Evolutionary conservation across 2,329 filamentous ascomycete species (phyloP).

Genomic region (Pseudocercospora cruenta): DNA sequence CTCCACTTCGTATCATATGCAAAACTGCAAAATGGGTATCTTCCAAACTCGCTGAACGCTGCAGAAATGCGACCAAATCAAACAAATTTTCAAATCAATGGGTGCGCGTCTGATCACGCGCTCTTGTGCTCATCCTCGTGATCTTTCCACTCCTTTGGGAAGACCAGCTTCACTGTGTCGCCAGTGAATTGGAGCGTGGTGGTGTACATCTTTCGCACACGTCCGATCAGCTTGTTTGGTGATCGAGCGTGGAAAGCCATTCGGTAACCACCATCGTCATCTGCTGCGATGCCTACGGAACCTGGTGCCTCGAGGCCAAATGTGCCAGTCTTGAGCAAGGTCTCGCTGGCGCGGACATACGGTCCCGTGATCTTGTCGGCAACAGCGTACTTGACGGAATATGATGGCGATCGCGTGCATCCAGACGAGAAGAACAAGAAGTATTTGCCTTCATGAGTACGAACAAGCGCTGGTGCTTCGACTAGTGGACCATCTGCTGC

Average conservation of each 20-base stretch:
- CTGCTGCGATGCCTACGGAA: slow-evolving; percentile 32
- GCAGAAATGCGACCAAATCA: background rate
- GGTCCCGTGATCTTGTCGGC: slow-evolving; percentile 35
- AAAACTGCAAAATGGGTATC: background rate
- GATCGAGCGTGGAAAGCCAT: slow-evolving; percentile 42
- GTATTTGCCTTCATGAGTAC: slow-evolving; percentile 36
- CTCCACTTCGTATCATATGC: background rate
- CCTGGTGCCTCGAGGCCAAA: slow-evolving; percentile 40
- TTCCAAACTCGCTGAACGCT: background rate
- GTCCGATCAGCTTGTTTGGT: slow-evolving; percentile 25
- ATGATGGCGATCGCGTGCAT: slow-evolving; percentile 36
- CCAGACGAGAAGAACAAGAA: slow-evolving; percentile 44
- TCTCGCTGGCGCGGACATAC: slow-evolving; percentile 32
- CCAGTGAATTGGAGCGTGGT: slow-evolving; percentile 35
- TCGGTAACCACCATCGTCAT: slow-evolving; percentile 29
- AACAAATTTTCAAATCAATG: too few relatives aligned
- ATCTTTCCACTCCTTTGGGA: slow-evolving; percentile 20
- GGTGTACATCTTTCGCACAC: slow-evolving; percentile 41
- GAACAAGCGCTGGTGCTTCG: slow-evolving; percentile 39
- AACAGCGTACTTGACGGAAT: slow-evolving; percentile 41
- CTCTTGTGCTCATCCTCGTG: background rate
- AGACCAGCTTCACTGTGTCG: slow-evolving; percentile 24
- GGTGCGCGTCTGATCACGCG: background rate
- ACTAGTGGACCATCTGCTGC: slow-evolving; percentile 39
- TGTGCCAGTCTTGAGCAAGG: slow-evolving; percentile 36